phyloP scores from a whole-genome alignment of 257 asterid species.

The Haberlea rhodopensis region DNA sequence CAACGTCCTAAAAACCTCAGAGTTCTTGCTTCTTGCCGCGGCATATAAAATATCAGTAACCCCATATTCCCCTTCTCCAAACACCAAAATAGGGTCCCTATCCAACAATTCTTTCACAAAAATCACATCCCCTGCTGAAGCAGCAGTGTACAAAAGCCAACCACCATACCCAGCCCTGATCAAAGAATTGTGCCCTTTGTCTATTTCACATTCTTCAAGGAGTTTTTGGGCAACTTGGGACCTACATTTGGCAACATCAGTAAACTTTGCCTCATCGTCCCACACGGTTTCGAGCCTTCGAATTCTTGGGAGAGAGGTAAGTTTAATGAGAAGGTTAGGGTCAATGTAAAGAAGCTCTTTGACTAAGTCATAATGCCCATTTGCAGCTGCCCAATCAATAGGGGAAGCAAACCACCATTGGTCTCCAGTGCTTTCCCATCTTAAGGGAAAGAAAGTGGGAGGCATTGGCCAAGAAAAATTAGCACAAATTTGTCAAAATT shows the following conservation, averaged over 20 bases:
- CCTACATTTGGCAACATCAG: slow-evolving; percentile 63
- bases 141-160: slow-evolving; percentile 93
- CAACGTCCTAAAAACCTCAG: slow-evolving; percentile 57
- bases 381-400: slow-evolving; percentile 95
- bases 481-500: background rate
- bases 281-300: slow-evolving; percentile 85
- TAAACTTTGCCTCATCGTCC: slow-evolving; percentile 65
- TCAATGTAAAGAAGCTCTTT: slow-evolving; percentile 75
- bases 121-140: slow-evolving; percentile 68
- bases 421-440: slow-evolving; percentile 90
- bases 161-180: slow-evolving; percentile 94
- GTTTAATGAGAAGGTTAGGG: slow-evolving; percentile 74
- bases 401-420: slow-evolving; percentile 99
- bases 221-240: slow-evolving; percentile 65
- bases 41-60: slow-evolving; percentile 82
- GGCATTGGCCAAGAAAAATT: slow-evolving; percentile 33
- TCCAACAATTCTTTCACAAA: slow-evolving; percentile 62
- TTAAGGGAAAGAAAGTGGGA: slow-evolving; percentile 55
- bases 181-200: slow-evolving; percentile 56
- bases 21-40: slow-evolving; percentile 66
- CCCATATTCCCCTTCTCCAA: slow-evolving; percentile 96
- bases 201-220: slow-evolving; percentile 52
- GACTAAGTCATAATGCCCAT: slow-evolving; percentile 86
- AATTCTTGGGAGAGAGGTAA: slow-evolving; percentile 76
- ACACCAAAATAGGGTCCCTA: slow-evolving; percentile 67